Evolutionary conservation across 1,139 yeast genomes (phyloP), one percentile per base, ranked within the genome.

Genomic region (Casaregolazyma lundiana): DNA sequence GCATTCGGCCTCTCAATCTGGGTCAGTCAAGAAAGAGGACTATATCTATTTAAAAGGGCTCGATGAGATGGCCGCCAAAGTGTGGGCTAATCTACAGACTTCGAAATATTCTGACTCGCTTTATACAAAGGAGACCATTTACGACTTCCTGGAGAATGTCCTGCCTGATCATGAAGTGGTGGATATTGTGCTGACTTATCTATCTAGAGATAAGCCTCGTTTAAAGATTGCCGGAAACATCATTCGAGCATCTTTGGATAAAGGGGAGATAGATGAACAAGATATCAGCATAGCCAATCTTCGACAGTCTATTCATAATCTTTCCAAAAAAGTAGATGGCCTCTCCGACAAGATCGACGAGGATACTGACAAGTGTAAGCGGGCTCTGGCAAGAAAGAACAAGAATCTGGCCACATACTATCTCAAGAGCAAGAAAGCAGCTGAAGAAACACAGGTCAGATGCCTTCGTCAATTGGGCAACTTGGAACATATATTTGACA

Each of bases 201-300:
- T 65, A 22, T 48, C 55, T n/a, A 53, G 66, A 18, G 66, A 63
- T 41, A 48, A 45, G 26, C 54, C 48, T 8, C 43, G 47, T 8
- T 30, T 62, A 6, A 44, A 52, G 7, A 43, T 54, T 2, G 53
- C 54, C 11, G 53, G 48, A 13, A 46, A 48, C 5, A 48, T 53
- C 11, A 51, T 57, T 32, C 61, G 61, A 41, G 44, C 36, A 9
- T 15, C 32, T 9, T 35, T 20, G 20, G 35, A 20, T 11, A 42
- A 20, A 13, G 29, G 34, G 15, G 39, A 35, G 7, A 35, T 42
- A 11, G 34, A 24, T 26, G 45, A 62, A 24, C 58, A 61, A 41
- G 69, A 66, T 44, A 48, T 48, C 15, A 63, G 67, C 3, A 58
- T 66, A 15, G 65, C 64, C 4, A 53, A 53, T 16, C 52, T 67